phyloP scores from a whole-genome alignment of 2,329 filamentous ascomycete genomes.

The Exophiala sp. region DNA sequence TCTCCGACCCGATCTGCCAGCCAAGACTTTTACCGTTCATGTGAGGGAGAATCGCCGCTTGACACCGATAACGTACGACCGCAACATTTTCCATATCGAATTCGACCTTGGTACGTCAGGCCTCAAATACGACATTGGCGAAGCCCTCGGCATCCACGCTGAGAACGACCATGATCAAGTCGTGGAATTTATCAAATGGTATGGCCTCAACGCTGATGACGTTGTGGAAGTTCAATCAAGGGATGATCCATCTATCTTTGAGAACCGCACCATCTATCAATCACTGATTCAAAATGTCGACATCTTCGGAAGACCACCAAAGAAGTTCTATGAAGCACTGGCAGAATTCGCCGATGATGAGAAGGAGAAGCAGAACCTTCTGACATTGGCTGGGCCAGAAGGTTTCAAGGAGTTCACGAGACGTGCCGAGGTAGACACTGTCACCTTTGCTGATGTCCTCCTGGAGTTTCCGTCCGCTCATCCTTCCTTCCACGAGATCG shows the following conservation, averaged over 20 bases:
- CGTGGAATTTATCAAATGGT: conserved; percentile 81
- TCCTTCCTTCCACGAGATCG: conserved; percentile 82
- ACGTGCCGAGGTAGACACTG: conserved; percentile 82
- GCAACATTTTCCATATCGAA: conserved; percentile 99
- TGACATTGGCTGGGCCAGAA: conserved; percentile 70
- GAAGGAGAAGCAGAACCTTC: conserved; percentile 74
- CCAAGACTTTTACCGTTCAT: conserved; percentile 81
- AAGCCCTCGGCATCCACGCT: conserved; percentile 92
- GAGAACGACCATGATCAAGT: conserved; percentile 83
- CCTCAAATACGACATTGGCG: conserved; percentile 93
- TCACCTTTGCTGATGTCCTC: conserved; percentile 87
- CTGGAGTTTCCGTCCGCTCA: conserved; percentile 87
- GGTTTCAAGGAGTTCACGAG: conserved; percentile 89
- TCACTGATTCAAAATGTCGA: conserved; percentile 88
- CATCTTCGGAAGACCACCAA: conserved; percentile 93
- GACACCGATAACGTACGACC: conserved; percentile 83
- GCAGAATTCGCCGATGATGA: conserved; percentile 82
- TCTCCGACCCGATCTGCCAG: conserved; percentile 79
- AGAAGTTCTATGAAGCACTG: conserved; percentile 94
- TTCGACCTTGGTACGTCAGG: conserved; percentile 91
- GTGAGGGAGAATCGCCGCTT: conserved; percentile 95
- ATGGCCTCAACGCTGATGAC: conserved; percentile 76
- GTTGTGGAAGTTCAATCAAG: conserved; percentile 88
- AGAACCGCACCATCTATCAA: conserved; percentile 91
- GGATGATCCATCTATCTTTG: conserved; percentile 68